Conservation (phyloP, 2,329 filamentous ascomycete genomes). For the Cadophora sp. region DNA sequence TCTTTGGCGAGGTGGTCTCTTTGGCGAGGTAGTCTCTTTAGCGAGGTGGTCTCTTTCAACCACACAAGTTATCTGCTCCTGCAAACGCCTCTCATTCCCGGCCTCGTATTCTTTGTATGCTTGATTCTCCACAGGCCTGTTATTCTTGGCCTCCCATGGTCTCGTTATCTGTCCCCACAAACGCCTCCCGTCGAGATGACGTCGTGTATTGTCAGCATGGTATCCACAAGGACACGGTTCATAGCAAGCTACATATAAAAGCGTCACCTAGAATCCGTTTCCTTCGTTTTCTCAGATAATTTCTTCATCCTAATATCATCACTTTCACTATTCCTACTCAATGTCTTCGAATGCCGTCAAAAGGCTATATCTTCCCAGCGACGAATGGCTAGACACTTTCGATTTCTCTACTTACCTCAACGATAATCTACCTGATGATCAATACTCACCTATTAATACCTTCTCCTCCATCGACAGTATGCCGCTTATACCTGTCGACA, state of each 20-base stretch:
- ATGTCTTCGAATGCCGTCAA: slow-evolving; percentile 1
- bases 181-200: no score
- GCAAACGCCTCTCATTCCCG: neutral
- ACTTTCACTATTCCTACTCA: neutral
- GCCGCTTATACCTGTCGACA: slow-evolving; percentile 4
- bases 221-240: no score
- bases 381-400: neutral
- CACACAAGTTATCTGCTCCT: no score
- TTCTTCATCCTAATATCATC: neutral
- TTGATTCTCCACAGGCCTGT: neutral
- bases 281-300: neutral
- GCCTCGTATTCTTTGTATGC: neutral
- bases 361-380: neutral
- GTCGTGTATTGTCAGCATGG: no score
- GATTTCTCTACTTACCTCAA: slow-evolving; percentile 2
- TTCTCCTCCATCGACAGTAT: neutral
- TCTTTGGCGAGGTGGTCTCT: neutral
- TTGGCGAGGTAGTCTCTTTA: neutral
- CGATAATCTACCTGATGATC: slow-evolving; percentile 6
- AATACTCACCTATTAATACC: neutral
- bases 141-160: neutral
- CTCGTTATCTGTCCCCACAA: no score
- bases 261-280: no score
- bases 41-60: neutral
- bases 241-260: no score